These are phyloP conservation scores for Aureobasidium sp. DNA, from an alignment of 2,329 filamentous ascomycete genomes.

Conservation along the genomic window DNA sequence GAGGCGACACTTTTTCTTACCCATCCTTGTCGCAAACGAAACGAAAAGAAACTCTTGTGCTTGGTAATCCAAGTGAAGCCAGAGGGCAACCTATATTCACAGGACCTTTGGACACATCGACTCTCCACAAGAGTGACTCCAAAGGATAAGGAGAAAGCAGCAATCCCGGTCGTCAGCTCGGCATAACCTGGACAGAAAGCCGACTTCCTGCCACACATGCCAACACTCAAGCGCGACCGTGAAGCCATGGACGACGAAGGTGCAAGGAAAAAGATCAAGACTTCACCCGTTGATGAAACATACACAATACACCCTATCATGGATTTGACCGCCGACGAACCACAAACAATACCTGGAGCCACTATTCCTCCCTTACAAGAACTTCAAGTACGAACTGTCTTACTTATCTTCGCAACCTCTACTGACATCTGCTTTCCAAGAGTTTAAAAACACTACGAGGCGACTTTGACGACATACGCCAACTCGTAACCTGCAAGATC, in stretches of 20 bases:
- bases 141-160: background rate
- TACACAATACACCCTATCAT: background rate
- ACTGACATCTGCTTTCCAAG: background rate
- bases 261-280: conserved; percentile 6
- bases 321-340: background rate
- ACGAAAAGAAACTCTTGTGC: background rate
- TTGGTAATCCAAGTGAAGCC: background rate
- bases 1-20: background rate
- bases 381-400: background rate
- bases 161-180: background rate
- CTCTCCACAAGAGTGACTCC: background rate
- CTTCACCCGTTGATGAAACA: background rate
- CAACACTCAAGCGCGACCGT: conserved; percentile 11
- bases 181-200: background rate
- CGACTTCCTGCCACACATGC: conserved; percentile 15
- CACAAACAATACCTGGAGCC: background rate
- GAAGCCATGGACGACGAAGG: conserved; percentile 7
- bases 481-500: conserved; percentile 58
- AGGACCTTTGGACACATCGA: background rate
- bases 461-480: conserved; percentile 55
- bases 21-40: background rate
- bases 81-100: background rate
- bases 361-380: background rate
- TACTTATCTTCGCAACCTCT: background rate
- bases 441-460: conserved; percentile 22